Conservation (phyloP, 1,284 basidiomycete species). For the Pterula multifida region DNA sequence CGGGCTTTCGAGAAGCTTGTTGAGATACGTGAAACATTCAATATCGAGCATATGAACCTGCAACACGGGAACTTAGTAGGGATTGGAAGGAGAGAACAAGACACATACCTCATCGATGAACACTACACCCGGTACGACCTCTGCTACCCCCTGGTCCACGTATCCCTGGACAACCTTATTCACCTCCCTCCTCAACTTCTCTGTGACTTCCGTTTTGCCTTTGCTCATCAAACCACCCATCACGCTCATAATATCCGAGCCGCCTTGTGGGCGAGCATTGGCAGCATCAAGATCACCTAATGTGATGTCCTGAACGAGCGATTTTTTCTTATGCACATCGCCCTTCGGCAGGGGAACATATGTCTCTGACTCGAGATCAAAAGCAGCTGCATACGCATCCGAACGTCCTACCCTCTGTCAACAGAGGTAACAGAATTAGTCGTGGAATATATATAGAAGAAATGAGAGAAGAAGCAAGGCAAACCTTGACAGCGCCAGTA, state of each 20-base stretch:
- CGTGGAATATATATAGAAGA: not conserved
- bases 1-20: constrained; percentile 88
- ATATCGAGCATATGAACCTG: constrained; percentile 99
- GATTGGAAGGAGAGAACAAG: constrained; percentile 4
- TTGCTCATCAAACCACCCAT: constrained; percentile 96
- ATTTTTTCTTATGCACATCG: constrained; percentile 95
- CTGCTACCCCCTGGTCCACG: constrained; percentile 96
- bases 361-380: constrained; percentile 95
- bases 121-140: constrained; percentile 93
- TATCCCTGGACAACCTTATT: constrained; percentile 98
- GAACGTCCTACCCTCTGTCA: constrained; percentile 87
- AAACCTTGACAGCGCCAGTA: constrained; percentile 90
- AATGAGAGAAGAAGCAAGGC: constrained; percentile 11
- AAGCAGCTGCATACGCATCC: constrained; percentile 97
- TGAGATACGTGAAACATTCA: constrained; percentile 98
- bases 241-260: constrained; percentile 98
- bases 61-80: not conserved
- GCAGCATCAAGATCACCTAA: constrained; percentile 95
- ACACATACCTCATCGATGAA: constrained; percentile 91
- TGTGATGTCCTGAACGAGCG: constrained; percentile 95
- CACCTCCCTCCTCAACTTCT: constrained; percentile 91
- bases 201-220: constrained; percentile 91
- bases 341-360: constrained; percentile 97
- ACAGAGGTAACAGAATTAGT: constrained; percentile 3
- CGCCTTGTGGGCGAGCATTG: constrained; percentile 89